Percentiles rank a stretch among this genome's conserved stretches.
These are phyloP conservation scores for Stipa capillata DNA, from an alignment of 176 grass and related monocot species.

Conservation along the genomic window DNA sequence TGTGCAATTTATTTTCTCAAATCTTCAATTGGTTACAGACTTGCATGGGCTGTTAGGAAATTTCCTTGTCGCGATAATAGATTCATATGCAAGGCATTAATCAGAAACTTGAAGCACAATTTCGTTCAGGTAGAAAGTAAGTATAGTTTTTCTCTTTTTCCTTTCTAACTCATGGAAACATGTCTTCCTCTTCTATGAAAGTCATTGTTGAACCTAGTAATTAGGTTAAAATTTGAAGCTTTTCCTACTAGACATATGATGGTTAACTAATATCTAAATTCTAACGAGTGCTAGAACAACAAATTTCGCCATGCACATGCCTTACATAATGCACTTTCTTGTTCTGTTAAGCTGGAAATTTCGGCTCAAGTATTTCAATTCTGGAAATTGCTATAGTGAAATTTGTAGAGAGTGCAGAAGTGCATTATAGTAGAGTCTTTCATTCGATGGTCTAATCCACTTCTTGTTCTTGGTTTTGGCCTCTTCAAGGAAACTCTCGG, in stretches of 20 bases:
- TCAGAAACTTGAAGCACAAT: too few species aligned
- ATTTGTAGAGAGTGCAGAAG: too few species aligned
- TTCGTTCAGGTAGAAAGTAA: slow-evolving; percentile 78
- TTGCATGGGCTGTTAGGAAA: too few species aligned
- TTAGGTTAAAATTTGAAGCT: neutral
- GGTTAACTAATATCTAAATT: neutral
- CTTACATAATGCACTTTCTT: neutral
- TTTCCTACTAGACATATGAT: neutral
- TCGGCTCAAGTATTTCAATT: neutral
- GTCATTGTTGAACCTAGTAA: slow-evolving; percentile 5
- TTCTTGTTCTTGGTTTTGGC: too few species aligned
- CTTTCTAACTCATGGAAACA: slow-evolving; percentile 3
- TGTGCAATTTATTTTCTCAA: too few species aligned
- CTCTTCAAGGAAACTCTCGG: too few species aligned
- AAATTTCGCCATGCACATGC: neutral
- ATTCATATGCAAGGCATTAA: too few species aligned
- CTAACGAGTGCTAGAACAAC: neutral
- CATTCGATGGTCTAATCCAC: too few species aligned
- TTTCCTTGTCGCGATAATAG: too few species aligned
- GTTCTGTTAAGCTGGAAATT: neutral
- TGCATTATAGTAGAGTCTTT: too few species aligned
- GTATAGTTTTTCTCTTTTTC: slow-evolving; percentile 5
- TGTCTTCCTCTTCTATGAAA: neutral
- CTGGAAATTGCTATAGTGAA: neutral
- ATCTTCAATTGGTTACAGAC: too few species aligned